Conservation (phyloP, 2,329 filamentous ascomycete species). For the Hymenotorrendiella dingleyae region DNA sequence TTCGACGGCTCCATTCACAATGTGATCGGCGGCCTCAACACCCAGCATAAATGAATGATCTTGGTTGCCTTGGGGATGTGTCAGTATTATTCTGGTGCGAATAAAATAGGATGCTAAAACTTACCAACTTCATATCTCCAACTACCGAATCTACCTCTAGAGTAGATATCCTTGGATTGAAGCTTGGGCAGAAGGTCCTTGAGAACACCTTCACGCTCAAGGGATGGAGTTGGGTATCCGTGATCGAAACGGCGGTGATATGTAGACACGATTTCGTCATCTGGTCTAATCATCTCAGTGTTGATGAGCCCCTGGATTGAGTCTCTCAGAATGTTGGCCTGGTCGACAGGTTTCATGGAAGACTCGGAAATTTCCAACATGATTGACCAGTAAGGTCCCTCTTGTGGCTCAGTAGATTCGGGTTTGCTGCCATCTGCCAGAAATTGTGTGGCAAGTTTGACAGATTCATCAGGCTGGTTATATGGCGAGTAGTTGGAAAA, state of each 20-base stretch:
- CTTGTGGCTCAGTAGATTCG: slow-evolving; percentile 63
- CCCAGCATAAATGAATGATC: slow-evolving; percentile 75
- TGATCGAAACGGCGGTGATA: slow-evolving; percentile 98
- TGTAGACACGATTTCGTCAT: slow-evolving; percentile 93
- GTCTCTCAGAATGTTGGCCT: slow-evolving; percentile 77
- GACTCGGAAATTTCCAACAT: slow-evolving; percentile 99
- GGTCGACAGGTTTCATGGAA: slow-evolving; percentile 86
- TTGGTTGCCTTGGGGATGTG: slow-evolving; percentile 14
- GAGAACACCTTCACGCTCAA: slow-evolving; percentile 93
- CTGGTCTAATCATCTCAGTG: slow-evolving; percentile 88
- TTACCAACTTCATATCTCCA: slow-evolving; percentile 91
- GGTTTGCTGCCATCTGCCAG: slow-evolving; percentile 82
- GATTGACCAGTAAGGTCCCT: slow-evolving; percentile 98
- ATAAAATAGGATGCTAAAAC: slow-evolving; percentile 27
- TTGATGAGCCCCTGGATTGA: slow-evolving; percentile 96
- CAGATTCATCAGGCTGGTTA: slow-evolving; percentile 83
- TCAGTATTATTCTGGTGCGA: slow-evolving; percentile 11
- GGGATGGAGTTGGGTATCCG: slow-evolving; percentile 90
- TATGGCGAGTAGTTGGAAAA: slow-evolving; percentile 99
- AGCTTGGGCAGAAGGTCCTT: slow-evolving; percentile 90
- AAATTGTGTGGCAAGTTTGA: slow-evolving; percentile 81
- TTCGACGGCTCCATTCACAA: slow-evolving; percentile 67
- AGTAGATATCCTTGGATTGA: slow-evolving; percentile 85
- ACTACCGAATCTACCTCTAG: slow-evolving; percentile 92
- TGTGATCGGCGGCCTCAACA: slow-evolving; percentile 68